Conservation (phyloP, 139 green algal genomes). For the Auxenochlorella pyrenoidosa region DNA sequence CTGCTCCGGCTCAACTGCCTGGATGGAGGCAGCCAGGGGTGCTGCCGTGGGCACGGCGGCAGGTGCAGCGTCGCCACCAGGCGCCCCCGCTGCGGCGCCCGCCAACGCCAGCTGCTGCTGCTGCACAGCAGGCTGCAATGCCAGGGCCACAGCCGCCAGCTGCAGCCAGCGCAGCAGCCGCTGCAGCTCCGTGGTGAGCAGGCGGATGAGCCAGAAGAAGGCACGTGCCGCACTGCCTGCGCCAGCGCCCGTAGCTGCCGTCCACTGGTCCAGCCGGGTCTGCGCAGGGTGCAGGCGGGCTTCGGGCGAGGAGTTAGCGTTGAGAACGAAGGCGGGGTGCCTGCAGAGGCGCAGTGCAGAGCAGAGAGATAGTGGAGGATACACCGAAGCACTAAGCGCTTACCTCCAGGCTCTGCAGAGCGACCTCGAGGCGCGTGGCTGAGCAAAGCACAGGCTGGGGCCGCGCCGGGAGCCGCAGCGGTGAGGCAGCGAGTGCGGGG, state of each 20-base stretch:
- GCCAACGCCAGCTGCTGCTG: conserved; percentile 5
- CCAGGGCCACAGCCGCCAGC: neutral
- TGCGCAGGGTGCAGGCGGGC: neutral
- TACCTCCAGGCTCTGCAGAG: neutral
- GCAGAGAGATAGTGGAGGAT: neutral
- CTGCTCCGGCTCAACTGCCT: neutral
- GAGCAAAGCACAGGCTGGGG: neutral
- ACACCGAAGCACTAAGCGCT: neutral
- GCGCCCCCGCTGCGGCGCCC: neutral
- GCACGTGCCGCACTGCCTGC: neutral
- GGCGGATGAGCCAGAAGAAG: neutral
- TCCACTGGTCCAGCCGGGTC: neutral
- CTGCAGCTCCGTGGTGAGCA: neutral
- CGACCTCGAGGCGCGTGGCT: neutral
- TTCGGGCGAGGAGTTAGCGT: neutral
- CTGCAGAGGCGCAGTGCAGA: neutral
- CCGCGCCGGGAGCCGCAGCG: neutral
- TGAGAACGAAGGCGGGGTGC: neutral
- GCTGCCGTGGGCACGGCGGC: neutral
- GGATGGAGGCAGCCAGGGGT: neutral
- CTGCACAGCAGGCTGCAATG: neutral
- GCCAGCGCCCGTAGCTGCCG: neutral
- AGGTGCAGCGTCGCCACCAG: too few species aligned
- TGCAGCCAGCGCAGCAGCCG: conserved; percentile 13
- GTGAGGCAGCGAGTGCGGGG: neutral